Base-by-base conservation (phyloP, 768 basidiomycete species). In the Tulasnella sp. region DNA sequence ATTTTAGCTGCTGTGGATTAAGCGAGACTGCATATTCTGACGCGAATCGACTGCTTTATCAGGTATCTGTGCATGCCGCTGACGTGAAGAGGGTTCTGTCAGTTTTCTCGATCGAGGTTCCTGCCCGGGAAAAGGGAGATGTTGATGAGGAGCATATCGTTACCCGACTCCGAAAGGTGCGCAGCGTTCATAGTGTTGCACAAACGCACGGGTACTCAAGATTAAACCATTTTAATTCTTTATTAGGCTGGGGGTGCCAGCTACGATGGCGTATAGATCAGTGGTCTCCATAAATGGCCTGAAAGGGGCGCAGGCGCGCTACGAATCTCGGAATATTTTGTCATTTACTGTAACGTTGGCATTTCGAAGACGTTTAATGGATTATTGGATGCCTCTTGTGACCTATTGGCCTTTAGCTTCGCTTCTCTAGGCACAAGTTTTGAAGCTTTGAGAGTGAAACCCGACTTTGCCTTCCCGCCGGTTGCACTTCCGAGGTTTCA, bases 41-140 rank as follows among this genome's bases (percentile, higher is more conserved):
- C 37, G 25, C 22, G 52, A 49, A 25, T 7, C 17, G 3, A 39
- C 31, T 73, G n/a, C 25, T 31, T 12, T 70, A 49, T 49, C 80
- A 96, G 94, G 92, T 97, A 81, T 97, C 96, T 77, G 95, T 98
- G 3, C 96, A 98, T 81, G 81, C 90, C 34, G 92, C 92, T 79
- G 91, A 94, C 84, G 94, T 97, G 83, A 97, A 97, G 85, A 81
- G 84, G 68, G 90, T 91, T 76, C 83, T 98, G 80, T 88, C 89
- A 40, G 80, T 85, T 77, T 96, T 87, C 84, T 93, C 93, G 72
- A 91, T 97, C 81, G 94, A 97, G 80, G 93, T 98, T 76, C 87
- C 93, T 17, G 95, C 95, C 42, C 87, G 88, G 72, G 91, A 93
- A 82, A 88, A 87, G 82, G 91, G 92, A 73, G 96, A 97, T 83